Base-by-base conservation (phyloP, 2,329 filamentous ascomycete species). In the Colletotrichum simmondsii region DNA sequence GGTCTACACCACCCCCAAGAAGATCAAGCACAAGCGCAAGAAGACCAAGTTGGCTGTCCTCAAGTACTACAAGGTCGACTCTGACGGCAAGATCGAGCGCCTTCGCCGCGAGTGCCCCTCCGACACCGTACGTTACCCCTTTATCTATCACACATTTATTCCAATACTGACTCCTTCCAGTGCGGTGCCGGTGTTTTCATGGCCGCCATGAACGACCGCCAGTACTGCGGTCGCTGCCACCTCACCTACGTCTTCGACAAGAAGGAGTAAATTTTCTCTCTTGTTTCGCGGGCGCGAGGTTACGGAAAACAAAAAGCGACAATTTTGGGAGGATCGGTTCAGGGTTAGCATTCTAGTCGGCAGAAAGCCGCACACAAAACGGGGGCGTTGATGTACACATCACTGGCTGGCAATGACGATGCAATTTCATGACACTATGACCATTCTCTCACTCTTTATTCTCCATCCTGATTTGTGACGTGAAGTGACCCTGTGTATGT, bases 11-110 rank as follows among this genome's bases (percentile, higher is more conserved):
- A 99, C 97, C 83, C 97, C 97, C 87, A 99, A 99, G 95, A 99
- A 99, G 95, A 99, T 99, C 94, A 99, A 99, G 97, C 97, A 99
- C 93, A 99, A 99, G 95, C 94, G 95, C 91, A 99, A 98, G 95
- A 99, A 99, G 96, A 98, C 94, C 92, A 99, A 99, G 94, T 90
- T 99, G 87, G 97, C 97, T 83, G 96, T 99, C 81, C 95, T 99
- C 87, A 99, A 99, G 93, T 99, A 99, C 94, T 99, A 99, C 94
- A 99, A 99, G 94, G 97, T 99, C 82, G 97, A 98, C 87, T 95
- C 94, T 82, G 97, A 99, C 83, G 97, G 97, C 88, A 98, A 98
- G 93, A 98, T 99, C 83, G 97, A 99, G 94, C 97, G 97, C 84
- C 93, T 99, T 80, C 92, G 97, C 85, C 92, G 97, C 87, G 97